Evolutionary conservation across 2,329 filamentous ascomycete genomes (phyloP).

Genomic region (Didymella pinodella): DNA sequence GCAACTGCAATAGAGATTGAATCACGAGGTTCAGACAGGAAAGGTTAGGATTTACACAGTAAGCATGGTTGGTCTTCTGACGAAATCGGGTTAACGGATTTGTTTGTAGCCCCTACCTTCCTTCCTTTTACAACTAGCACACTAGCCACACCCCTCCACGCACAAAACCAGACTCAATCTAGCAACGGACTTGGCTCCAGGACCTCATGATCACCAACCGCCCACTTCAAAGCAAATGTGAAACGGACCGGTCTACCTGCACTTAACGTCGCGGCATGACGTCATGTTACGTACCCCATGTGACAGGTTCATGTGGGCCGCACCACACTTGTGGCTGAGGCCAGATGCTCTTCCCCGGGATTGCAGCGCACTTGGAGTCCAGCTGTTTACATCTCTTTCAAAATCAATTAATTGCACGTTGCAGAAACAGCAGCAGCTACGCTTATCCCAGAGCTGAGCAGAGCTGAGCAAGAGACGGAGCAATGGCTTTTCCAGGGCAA

Average conservation of each 20-base stretch:
- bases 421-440: background rate
- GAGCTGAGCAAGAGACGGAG: conserved; percentile 1
- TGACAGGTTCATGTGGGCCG: conserved; percentile 20
- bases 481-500: conserved; percentile 26
- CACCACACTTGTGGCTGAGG: conserved; percentile 7
- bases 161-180: background rate
- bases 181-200: conserved; percentile 2
- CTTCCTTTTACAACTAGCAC: background rate
- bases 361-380: conserved; percentile 1
- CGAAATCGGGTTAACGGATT: no score
- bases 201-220: conserved; percentile 19
- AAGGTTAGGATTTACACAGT: no score
- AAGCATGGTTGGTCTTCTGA: background rate
- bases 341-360: conserved; percentile 1
- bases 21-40: no score
- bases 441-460: background rate
- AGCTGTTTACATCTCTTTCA: background rate
- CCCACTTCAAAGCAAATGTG: conserved; percentile 5
- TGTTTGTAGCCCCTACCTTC: background rate
- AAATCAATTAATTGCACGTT: background rate
- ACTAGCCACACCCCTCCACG: background rate
- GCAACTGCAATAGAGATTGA: background rate
- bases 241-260: conserved; percentile 10
- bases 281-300: conserved; percentile 22
- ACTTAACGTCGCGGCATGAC: conserved; percentile 13